Base-by-base conservation (phyloP, 768 basidiomycete genomes). In the Rhodotorula paludigena region DNA sequence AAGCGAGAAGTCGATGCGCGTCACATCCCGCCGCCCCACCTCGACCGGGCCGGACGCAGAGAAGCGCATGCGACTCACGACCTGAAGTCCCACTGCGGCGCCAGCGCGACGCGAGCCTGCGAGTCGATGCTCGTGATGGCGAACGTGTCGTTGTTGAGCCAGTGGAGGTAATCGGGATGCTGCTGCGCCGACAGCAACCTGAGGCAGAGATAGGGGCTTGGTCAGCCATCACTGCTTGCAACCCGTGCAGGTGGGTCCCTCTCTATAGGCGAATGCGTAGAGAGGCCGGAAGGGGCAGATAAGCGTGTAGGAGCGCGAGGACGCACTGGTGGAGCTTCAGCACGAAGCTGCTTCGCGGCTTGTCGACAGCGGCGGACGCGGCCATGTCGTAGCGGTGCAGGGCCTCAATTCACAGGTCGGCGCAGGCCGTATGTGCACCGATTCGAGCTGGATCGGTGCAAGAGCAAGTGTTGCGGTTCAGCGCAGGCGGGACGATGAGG, bases 91-190 rank as follows among this genome's bases (percentile, higher is more conserved):
- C 68, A 69, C 15, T 56, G 47, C 3, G 68, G 68, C 8, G 41
- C 5, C 39, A 69, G 60, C 2, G 68, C 68, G n/a, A 36, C 41
- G n/a, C 60, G 58, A 2, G 68, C 68, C 5, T 61, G 33, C 2
- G 59, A 32, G 10, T 69, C 68, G 58, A 60, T 14, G 56, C 52
- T 49, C 18, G 68, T 69, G 49, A 69, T 64, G 39, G 59, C 68
- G 49, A 69, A 69, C 28, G 63, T 61, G 42, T 64, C 63, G 55
- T 64, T 61, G 59, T 55, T 58, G 49, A 64, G 33, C 68, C 68
- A 69, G 38, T 51, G 52, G n/a, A 69, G 55, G 41, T 28, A 60
- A 5, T 64, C 55, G n/a, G 68, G 68, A 44, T 64, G 63, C 5
- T 47, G 33, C n/a, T 68, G 61, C n/a, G 66, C 49, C 14, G 49